Base-by-base conservation (phyloP, 75 land plant genomes). In the Cupressus sempervirens region DNA sequence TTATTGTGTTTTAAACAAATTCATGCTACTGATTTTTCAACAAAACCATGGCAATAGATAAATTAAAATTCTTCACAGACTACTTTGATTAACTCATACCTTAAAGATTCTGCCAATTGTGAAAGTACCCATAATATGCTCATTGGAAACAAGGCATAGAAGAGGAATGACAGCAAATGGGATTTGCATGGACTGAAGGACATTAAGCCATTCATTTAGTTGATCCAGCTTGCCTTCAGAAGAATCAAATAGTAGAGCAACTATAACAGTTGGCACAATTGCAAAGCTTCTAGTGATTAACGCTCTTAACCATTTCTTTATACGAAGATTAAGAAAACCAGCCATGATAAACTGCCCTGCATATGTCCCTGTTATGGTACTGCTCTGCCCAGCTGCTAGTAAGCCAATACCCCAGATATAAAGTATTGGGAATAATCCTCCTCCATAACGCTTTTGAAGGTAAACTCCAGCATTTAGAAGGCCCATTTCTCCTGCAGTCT, bases 321-420 rank as follows among this genome's bases (percentile, higher is more conserved):
- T 83, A 50, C 87, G 88, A 85, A 97, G 88, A 85, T 97, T 91
- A 12, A 97, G 92, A 84, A 97, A 97, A 26, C 99, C 99, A 12
- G 94, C 90, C 99, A 96, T 94, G 23, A 97, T 95, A 82, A 96
- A 97, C 88, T 97, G 99, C 34, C 97, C 98, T 34, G 98, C 97
- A 89, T 97, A 97, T 41, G 99, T 97, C 9, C 99, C 97, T 13
- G 99, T 97, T n/a, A 97, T 96, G 4, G 99, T 97, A 91, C 95
- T 94, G 85, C 99, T 97, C 86, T 97, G 99, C 9, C 99, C 99
- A 80, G 98, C 96, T 40, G 96, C 96, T 40, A 97, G 84, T 52
- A 97, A 86, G 32, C 98, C 98, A 83, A 94, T 92, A 41, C 88
- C 99, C 99, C 99, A 97, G 9, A 97, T 97, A 76, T 97, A 97